phyloP scores from a whole-genome alignment of 129 eudicot species.

The Calendula officinalis region DNA sequence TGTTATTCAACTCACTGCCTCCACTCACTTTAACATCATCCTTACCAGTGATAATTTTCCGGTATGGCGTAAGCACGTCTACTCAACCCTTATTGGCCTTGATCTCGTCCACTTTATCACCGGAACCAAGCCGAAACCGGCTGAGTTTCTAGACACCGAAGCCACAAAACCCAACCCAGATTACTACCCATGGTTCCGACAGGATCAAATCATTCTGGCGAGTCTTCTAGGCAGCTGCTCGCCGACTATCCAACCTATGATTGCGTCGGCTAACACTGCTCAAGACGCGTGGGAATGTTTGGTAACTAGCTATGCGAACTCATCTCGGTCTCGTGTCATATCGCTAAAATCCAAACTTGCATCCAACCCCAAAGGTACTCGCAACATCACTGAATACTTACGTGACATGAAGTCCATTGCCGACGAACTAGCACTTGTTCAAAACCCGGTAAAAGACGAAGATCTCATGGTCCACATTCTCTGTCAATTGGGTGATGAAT shows the following conservation, averaged over 20 bases:
- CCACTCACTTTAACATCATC: slow-evolving; percentile 6
- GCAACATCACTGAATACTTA: too few species aligned
- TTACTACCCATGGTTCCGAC: slow-evolving; percentile 1
- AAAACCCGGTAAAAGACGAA: not conserved
- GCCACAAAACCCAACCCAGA: slow-evolving; percentile 13
- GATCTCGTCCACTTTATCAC: slow-evolving; percentile 6
- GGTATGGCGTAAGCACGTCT: slow-evolving; percentile 15
- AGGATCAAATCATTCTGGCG: slow-evolving; percentile 10
- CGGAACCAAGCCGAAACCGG: not conserved
- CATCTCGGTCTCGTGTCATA: slow-evolving; percentile 14
- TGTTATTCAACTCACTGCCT: slow-evolving; percentile 8
- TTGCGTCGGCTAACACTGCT: slow-evolving; percentile 10
- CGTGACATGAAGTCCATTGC: too few species aligned
- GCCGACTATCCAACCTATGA: slow-evolving; percentile 13
- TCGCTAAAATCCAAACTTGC: too few species aligned
- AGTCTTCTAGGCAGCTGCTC: slow-evolving; percentile 16
- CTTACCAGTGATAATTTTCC: slow-evolving; percentile 4
- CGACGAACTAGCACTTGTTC: too few species aligned
- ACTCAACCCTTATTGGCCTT: slow-evolving; percentile 6
- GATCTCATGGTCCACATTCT: slow-evolving; percentile 14
- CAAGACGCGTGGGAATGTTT: slow-evolving; percentile 13
- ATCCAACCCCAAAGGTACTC: too few species aligned
- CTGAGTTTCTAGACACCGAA: not conserved
- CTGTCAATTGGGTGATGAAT: slow-evolving; percentile 10
- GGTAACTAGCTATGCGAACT: slow-evolving; percentile 13